Evolutionary conservation across 2,329 filamentous ascomycete genomes (phyloP), one percentile per base, ranked within the genome.

Genomic region (Chaetomium sp.): DNA sequence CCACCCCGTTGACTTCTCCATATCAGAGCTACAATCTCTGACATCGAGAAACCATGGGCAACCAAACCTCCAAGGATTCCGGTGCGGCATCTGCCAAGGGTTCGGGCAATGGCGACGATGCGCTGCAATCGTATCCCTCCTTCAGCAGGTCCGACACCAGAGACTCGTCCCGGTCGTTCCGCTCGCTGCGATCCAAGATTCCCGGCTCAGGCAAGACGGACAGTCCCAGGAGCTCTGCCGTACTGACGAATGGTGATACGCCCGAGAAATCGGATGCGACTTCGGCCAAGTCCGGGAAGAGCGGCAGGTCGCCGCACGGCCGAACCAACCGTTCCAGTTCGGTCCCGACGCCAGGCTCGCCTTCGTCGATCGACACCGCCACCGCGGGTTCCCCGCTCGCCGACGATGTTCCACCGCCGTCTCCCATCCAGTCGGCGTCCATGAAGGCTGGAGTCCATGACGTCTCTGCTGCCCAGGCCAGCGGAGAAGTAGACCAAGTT

Each of bases 101-200:
- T 67, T 70, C 76, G 59, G 75, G 78, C 65, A 79, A 80, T 64
- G 80, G 79, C 49, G 77, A 78, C 69, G 87, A 90, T 45, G 82
- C 85, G 67, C 81, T 97, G 65, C 90, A 92, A 77, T 91, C 92
- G 33, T 96, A 95, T 77, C 94, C 93, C 31, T 97, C 94, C 31
- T 94, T 98, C 76, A 91, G 89, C 79, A 90, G 90, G 75, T 92
- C 93, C 63, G 94, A 98, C 75, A 98, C 94, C 31, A 94, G 93
- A 76, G 93, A 97, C 70, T 97, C 93, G 7, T 87, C 90, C 35
- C 90, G 93, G 69, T 97, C 93, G 4, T 88, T 97, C 77, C 87
- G 91, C 70, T 90, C 88, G 47, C 85, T 98, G 70, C 86, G 92
- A 66, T 96, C 92, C 67, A 97, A 97, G 79, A 97, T 97, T 66